Conservation (phyloP, 2,329 filamentous ascomycete genomes). For the Sclerotiophoma versabilis region DNA sequence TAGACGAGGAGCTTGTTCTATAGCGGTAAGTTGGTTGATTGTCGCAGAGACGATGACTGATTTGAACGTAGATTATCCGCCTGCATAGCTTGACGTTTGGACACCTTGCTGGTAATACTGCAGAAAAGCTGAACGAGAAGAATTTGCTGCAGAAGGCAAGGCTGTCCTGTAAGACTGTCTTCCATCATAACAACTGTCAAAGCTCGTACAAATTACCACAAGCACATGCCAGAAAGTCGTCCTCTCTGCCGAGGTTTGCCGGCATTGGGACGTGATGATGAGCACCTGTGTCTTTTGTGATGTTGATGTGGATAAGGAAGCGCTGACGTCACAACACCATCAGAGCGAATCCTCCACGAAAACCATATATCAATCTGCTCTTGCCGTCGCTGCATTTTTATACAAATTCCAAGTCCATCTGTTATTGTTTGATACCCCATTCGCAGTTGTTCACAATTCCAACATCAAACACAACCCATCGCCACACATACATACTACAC, state of each 20-base stretch:
- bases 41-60: not conserved
- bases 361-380: not conserved
- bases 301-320: conserved; percentile 6
- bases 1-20: not conserved
- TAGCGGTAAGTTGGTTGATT: not conserved
- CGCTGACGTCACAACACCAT: conserved; percentile 13
- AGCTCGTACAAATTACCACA: not conserved
- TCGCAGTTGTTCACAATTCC: not conserved
- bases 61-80: not conserved
- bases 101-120: not conserved
- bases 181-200: not conserved
- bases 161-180: not conserved
- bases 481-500: not conserved
- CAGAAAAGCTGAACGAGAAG: not conserved
- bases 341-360: not conserved
- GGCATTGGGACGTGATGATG: conserved; percentile 3
- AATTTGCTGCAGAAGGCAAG: not conserved
- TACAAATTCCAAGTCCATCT: no score
- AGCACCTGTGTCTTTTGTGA: not conserved
- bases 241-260: conserved; percentile 7
- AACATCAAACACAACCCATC: not conserved
- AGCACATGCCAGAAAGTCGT: not conserved
- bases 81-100: not conserved
- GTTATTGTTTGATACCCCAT: not conserved
- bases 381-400: not conserved